phyloP scores from a whole-genome alignment of 108 stramenopile genomes.

The Aurantiochytrium sp. region DNA sequence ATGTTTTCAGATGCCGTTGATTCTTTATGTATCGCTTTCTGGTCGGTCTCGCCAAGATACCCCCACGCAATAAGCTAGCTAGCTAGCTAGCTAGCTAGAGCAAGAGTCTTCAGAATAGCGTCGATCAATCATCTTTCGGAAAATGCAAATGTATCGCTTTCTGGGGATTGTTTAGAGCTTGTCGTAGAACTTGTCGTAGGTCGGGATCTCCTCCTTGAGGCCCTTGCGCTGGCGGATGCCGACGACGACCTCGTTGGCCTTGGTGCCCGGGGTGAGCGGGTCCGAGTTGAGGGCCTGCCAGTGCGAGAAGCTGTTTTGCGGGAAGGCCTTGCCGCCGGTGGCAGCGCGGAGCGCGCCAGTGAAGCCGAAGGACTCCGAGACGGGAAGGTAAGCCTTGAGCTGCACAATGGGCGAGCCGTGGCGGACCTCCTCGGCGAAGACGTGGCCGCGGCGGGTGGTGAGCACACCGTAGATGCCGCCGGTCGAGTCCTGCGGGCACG shows the following conservation, averaged over 20 bases:
- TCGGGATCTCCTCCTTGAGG: conserved; percentile 85
- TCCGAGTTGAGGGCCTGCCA: conserved; percentile 93
- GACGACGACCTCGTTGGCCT: conserved; percentile 77
- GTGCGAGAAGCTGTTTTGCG: conserved; percentile 98
- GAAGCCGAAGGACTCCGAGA: conserved; percentile 99
- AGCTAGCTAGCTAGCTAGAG: too few species aligned
- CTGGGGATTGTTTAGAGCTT: conserved; percentile 98
- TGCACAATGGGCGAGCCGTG: conserved; percentile 97
- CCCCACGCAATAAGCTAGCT: too few species aligned
- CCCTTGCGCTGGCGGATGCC: conserved; percentile 95
- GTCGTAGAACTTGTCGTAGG: conserved; percentile 92
- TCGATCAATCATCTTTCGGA: too few species aligned
- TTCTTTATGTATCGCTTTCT: too few species aligned
- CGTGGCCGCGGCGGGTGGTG: conserved; percentile 96
- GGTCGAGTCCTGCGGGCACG: conserved; percentile 96
- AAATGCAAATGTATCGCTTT: too few species aligned
- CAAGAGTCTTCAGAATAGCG: too few species aligned
- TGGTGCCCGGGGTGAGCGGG: conserved; percentile 77
- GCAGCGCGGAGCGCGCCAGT: conserved; percentile 92
- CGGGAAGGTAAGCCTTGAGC: conserved; percentile 96
- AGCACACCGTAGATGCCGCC: conserved; percentile 99
- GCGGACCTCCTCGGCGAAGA: conserved; percentile 94
- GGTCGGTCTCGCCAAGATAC: too few species aligned
- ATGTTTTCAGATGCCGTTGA: too few species aligned
- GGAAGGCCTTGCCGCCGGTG: conserved; percentile 99